A percentile compares a stretch with the other conserved stretches of the same genome.
phyloP scores from a whole-genome alignment of 768 basidiomycete genomes.

The Termitomyces sp. region DNA sequence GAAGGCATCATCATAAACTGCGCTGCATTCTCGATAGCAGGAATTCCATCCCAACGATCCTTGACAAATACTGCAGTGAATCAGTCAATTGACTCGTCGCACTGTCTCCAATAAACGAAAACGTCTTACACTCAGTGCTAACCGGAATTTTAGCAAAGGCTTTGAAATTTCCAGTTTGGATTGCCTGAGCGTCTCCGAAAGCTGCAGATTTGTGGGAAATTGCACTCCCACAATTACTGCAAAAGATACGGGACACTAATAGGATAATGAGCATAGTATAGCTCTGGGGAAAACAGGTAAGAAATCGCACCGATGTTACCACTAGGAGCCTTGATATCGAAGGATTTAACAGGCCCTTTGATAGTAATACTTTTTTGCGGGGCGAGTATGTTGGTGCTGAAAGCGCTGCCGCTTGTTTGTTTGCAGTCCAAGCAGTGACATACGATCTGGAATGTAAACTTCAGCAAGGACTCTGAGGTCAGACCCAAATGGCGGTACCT shows the following conservation, averaged over 20 bases:
- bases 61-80: slow-evolving; percentile 26
- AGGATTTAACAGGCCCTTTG: slow-evolving; percentile 26
- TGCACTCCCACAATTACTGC: slow-evolving; percentile 30
- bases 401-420: slow-evolving; percentile 32
- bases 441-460: slow-evolving; percentile 17
- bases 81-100: neutral
- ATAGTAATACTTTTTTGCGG: slow-evolving; percentile 27
- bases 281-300: neutral
- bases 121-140: slow-evolving; percentile 23
- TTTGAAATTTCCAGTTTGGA: slow-evolving; percentile 32
- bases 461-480: neutral
- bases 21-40: slow-evolving; percentile 16
- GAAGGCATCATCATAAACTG: slow-evolving; percentile 20
- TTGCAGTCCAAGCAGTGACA: slow-evolving; percentile 35
- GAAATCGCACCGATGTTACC: slow-evolving; percentile 26
- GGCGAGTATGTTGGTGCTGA: slow-evolving; percentile 32
- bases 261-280: neutral
- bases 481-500: slow-evolving; percentile 14
- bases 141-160: slow-evolving; percentile 25
- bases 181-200: slow-evolving; percentile 29
- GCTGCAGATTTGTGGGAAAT: slow-evolving; percentile 27
- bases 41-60: slow-evolving; percentile 25
- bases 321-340: slow-evolving; percentile 20
- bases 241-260: slow-evolving; percentile 32
- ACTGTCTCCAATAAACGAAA: neutral